Percentiles rank a stretch among this genome's conserved stretches.
Evolutionary conservation across 1,284 basidiomycete species (phyloP).

Genomic region (Boletus smithii): DNA sequence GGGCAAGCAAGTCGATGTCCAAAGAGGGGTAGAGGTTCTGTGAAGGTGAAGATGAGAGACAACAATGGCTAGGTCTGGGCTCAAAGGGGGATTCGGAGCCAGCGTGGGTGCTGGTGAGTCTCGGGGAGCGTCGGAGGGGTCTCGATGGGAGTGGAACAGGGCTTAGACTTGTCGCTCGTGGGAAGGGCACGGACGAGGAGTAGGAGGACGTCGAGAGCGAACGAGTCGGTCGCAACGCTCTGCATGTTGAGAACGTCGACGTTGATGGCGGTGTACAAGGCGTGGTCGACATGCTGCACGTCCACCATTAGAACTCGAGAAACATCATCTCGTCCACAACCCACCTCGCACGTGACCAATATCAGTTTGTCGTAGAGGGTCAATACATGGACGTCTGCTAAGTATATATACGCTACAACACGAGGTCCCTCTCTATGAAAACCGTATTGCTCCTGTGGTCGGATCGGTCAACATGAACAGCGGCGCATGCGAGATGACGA

Average conservation of each 20-base stretch:
- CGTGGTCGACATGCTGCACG: constrained; percentile 35
- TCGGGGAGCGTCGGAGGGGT: constrained; percentile 4
- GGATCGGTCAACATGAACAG: constrained; percentile 34
- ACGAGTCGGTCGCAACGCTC: neutral
- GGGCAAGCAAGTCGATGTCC: constrained; percentile 17
- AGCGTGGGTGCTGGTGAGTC: constrained; percentile 13
- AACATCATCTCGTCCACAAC: neutral
- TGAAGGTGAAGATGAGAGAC: neutral
- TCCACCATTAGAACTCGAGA: constrained; percentile 4
- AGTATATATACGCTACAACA: constrained; percentile 24
- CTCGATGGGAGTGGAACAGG: constrained; percentile 3
- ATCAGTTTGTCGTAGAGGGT: constrained; percentile 4
- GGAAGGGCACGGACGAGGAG: constrained; percentile 23
- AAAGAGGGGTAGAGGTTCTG: constrained; percentile 7
- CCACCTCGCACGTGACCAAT: constrained; percentile 29
- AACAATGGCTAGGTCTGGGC: constrained; percentile 13
- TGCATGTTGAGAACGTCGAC: constrained; percentile 3
- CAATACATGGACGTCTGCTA: neutral
- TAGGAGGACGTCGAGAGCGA: constrained; percentile 2
- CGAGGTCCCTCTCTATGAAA: constrained; percentile 28
- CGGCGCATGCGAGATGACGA: constrained; percentile 32
- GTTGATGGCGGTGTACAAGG: constrained; percentile 23
- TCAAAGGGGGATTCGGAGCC: constrained; percentile 20
- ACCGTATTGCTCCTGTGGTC: constrained; percentile 29
- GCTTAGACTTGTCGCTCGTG: constrained; percentile 5